These are phyloP conservation scores for Hyaloscypha finlandica DNA, from an alignment of 495 filamentous ascomycete genomes.

Conservation along the genomic window DNA sequence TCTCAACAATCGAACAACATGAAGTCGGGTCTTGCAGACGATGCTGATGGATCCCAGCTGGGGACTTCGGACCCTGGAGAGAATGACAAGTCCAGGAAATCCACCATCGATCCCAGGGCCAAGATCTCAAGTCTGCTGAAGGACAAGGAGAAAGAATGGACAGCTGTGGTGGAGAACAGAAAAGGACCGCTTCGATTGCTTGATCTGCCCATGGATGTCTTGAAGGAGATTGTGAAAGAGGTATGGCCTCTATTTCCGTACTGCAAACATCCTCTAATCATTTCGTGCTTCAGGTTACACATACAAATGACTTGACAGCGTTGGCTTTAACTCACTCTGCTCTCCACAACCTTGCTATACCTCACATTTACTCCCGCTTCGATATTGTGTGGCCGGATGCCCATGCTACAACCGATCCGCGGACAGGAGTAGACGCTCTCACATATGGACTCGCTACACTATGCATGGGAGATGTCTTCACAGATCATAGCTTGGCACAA, in stretches of 20 bases:
- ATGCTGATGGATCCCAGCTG: conserved; percentile 18
- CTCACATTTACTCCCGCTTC: conserved; percentile 88
- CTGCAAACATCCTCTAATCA: conserved; percentile 5
- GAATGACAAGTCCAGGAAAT: conserved; percentile 18
- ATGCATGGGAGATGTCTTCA: conserved; percentile 75
- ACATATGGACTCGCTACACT: conserved; percentile 89
- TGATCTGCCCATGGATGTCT: conserved; percentile 82
- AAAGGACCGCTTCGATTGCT: conserved; percentile 59
- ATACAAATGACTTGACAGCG: conserved; percentile 85
- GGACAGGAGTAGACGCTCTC: conserved; percentile 82
- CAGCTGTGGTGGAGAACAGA: conserved; percentile 37
- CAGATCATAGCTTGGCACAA: conserved; percentile 34
- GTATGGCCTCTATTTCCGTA: conserved; percentile 43
- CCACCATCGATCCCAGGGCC: conserved; percentile 17
- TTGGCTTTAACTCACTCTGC: conserved; percentile 81
- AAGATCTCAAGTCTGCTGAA: conserved; percentile 39
- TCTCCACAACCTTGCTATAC: conserved; percentile 79
- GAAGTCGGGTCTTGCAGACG: conserved; percentile 15
- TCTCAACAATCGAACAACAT: conserved; percentile 22
- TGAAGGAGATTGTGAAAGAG: conserved; percentile 89
- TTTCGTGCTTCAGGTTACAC: conserved; percentile 62
- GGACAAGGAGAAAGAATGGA: conserved; percentile 45
- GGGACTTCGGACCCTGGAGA: conserved; percentile 9
- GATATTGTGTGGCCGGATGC: conserved; percentile 94
- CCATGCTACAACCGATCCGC: conserved; percentile 60